Percentiles rank a stretch among this genome's conserved stretches.
These are phyloP conservation scores for Zancudomyces culisetae DNA, from an alignment of 371 early-diverging fungal genomes.

Conservation along the genomic window DNA sequence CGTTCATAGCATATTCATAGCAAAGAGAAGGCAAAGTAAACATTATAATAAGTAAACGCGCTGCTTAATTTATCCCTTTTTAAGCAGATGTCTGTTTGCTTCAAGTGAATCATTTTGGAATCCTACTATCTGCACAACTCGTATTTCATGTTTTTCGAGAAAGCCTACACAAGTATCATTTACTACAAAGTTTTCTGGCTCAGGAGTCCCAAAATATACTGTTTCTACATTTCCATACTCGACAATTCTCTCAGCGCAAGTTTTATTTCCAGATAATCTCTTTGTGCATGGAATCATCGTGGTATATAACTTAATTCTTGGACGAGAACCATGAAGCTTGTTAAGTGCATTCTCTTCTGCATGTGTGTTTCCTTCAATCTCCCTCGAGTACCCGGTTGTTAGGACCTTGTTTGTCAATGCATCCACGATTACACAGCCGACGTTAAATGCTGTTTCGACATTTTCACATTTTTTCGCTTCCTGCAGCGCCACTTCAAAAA, in stretches of 20 bases:
- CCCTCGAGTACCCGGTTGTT: slow-evolving; percentile 18
- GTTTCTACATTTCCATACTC: background rate
- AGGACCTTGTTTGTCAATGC: slow-evolving; percentile 2
- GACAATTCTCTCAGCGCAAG: slow-evolving; percentile 12
- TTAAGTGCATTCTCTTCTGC: slow-evolving; percentile 22
- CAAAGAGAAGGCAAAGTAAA: too few species aligned
- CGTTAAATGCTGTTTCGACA: slow-evolving; percentile 18
- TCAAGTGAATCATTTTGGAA: slow-evolving; percentile 11
- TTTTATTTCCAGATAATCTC: slow-evolving; percentile 16
- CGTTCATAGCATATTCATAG: too few species aligned
- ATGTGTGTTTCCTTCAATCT: slow-evolving; percentile 22
- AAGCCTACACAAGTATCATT: slow-evolving; percentile 10
- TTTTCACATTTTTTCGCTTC: slow-evolving; percentile 7
- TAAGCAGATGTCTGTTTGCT: slow-evolving; percentile 9
- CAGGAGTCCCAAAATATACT: slow-evolving; percentile 12
- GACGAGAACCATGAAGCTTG: background rate
- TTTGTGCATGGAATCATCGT: slow-evolving; percentile 25
- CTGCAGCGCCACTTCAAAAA: slow-evolving; percentile 13
- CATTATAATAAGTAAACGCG: too few species aligned
- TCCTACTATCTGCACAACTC: slow-evolving; percentile 9
- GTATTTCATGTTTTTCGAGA: slow-evolving; percentile 6
- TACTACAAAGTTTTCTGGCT: slow-evolving; percentile 17
- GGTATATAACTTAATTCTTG: slow-evolving; percentile 9
- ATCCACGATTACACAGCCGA: slow-evolving; percentile 15
- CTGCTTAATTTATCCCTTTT: too few species aligned